Percentiles rank a stretch among this genome's conserved stretches.
phyloP scores from a whole-genome alignment of 805 yeast genomes.

The Candida berthetii region DNA sequence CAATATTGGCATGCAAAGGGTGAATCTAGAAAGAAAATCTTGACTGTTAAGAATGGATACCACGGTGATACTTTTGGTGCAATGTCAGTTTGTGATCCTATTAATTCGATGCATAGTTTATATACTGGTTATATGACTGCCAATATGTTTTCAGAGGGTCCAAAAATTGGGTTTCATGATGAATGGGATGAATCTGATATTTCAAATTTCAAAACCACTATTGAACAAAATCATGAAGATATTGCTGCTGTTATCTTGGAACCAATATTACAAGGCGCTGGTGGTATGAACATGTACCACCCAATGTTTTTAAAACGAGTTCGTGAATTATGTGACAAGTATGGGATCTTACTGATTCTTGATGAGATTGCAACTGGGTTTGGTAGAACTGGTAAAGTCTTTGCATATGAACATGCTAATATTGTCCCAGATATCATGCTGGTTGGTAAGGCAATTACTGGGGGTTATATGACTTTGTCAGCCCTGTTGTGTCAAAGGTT shows the following conservation, averaged over 20 bases:
- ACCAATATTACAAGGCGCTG: constrained; percentile 33
- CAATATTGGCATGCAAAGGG: constrained; percentile 20
- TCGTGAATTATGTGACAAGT: constrained; percentile 24
- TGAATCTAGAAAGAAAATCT: constrained; percentile 17
- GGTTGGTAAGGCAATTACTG: constrained; percentile 20
- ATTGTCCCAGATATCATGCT: constrained; percentile 19
- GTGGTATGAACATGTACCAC: constrained; percentile 29
- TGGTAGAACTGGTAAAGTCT: constrained; percentile 28
- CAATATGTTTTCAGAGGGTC: constrained; percentile 22
- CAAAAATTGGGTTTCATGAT: constrained; percentile 7
- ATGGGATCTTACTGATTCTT: constrained; percentile 24
- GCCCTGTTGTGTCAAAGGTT: constrained; percentile 13
- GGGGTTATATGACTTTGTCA: constrained; percentile 19
- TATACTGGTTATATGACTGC: constrained; percentile 22
- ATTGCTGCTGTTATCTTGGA: constrained; percentile 31
- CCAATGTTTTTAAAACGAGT: constrained; percentile 25
- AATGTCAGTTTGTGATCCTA: constrained; percentile 29
- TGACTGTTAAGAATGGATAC: constrained; percentile 28
- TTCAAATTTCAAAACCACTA: constrained; percentile 19
- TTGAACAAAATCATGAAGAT: constrained; percentile 21
- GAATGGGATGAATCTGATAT: constrained; percentile 20
- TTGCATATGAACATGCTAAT: constrained; percentile 26
- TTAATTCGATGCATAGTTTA: constrained; percentile 26
- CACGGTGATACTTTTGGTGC: constrained; percentile 35
- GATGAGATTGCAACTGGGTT: constrained; percentile 32